Percentiles rank a stretch among this genome's conserved stretches.
Evolutionary conservation across 805 yeast species (phyloP).

Genomic region (Saccharomyces kudriavzevii): DNA sequence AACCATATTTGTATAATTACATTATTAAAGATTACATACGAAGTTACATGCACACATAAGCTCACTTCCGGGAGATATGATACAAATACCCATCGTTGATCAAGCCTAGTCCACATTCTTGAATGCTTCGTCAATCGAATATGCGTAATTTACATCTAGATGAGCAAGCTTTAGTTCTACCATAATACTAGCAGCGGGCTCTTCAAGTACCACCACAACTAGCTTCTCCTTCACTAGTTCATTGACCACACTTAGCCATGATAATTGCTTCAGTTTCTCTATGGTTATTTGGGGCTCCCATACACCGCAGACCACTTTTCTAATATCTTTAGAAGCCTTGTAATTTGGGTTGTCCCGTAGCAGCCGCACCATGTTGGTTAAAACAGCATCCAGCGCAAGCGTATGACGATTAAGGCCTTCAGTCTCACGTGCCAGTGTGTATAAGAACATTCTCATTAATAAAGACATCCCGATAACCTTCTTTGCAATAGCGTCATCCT

Average conservation of each 20-base stretch:
- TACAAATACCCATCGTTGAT: neutral
- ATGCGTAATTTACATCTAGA: neutral
- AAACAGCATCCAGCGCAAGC: neutral
- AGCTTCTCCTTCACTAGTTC: neutral
- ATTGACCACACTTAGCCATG: neutral
- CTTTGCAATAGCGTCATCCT: neutral
- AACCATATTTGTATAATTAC: too few species aligned
- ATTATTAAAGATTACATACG: neutral
- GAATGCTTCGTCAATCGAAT: neutral
- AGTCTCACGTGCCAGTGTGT: neutral
- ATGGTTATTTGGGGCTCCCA: neutral
- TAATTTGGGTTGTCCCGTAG: neutral
- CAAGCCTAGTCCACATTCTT: neutral
- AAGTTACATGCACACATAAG: neutral
- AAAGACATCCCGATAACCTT: neutral
- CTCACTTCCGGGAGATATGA: neutral
- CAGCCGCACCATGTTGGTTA: neutral
- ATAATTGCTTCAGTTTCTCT: neutral
- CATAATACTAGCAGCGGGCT: neutral
- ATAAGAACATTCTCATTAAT: neutral
- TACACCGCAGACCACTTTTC: neutral
- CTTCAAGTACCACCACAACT: neutral
- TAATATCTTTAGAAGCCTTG: neutral
- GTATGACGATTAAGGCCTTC: neutral
- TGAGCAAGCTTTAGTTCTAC: neutral